Evolutionary conservation across 768 basidiomycete species (phyloP), one percentile per base, ranked within the genome.

Genomic region (Collybia sordida): DNA sequence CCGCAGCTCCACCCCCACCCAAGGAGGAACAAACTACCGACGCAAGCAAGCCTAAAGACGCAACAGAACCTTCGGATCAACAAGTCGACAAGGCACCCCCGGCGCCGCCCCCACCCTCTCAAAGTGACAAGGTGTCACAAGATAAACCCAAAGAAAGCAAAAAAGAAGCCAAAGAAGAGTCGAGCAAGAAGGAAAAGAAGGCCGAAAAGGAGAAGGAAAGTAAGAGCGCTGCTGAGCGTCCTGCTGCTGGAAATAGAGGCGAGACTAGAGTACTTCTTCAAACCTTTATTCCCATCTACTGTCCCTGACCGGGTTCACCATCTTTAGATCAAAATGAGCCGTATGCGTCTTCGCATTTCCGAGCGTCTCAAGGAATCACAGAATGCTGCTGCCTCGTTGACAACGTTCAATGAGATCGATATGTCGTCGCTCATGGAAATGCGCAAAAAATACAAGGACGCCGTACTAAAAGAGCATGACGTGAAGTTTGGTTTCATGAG

Each of bases 321-420:
- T 9, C 17, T 44, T n/a, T 38, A 93, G 90, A 86, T 98, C 64
- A 98, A 98, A 79, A 98, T 99, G 95, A 95, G 83, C 70, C 88
- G 95, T 45, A 99, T 99, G 97, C 91, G 96, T 41, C 78, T 90
- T 55, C 92, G 95, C 54, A 99, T 99, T 62, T 89, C 95, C 41
- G 93, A 95, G 72, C 93, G 96, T 45, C 83, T 99, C 66, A 99
- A 99, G 75, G 88, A 97, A 66, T 96, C 95, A 19, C 96, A 99
- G 69, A 97, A 98, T 65, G 83, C 91, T 17, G 97, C 96, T 3
- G 96, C 96, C 41, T 95, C 93, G 43, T 71, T 98, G 52, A 98
- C 97, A 27, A 98, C 96, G 21, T 99, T 99, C 82, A 98, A 99
- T 75, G 96, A 99, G 73, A 92, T 99, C 64, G 96, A 98, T 76